A percentile compares a stretch with the other conserved stretches of the same genome.
These are phyloP conservation scores for Tolypocladium amazonense DNA, from an alignment of 2,329 filamentous ascomycete genomes.

Conservation along the genomic window DNA sequence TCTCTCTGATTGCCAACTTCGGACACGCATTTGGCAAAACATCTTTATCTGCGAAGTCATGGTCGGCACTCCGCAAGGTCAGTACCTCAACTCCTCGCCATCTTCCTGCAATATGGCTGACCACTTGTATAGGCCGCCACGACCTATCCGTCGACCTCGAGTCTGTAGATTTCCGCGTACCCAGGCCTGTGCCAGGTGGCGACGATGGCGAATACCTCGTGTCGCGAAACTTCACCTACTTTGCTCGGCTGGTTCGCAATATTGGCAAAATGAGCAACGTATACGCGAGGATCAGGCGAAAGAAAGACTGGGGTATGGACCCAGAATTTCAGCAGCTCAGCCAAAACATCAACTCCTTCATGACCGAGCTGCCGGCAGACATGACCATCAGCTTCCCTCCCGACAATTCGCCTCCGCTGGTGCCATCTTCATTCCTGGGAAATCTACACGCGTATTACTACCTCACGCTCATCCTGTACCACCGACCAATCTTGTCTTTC, in stretches of 20 bases:
- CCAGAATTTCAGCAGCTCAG: conserved; percentile 74
- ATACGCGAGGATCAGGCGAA: conserved; percentile 64
- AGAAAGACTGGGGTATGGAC: conserved; percentile 78
- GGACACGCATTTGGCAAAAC: conserved; percentile 82
- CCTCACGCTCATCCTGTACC: conserved; percentile 73
- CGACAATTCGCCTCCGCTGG: conserved; percentile 72
- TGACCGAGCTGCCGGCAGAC: conserved; percentile 66
- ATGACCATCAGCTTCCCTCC: conserved; percentile 66
- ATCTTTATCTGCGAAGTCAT: conserved; percentile 81
- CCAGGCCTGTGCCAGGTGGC: conserved; percentile 50
- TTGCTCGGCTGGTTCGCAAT: conserved; percentile 66
- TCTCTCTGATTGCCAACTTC: conserved; percentile 67
- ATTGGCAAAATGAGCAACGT: conserved; percentile 67
- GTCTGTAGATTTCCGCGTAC: conserved; percentile 64
- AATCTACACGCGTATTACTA: conserved; percentile 88
- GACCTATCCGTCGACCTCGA: conserved; percentile 68
- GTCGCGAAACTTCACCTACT: conserved; percentile 77
- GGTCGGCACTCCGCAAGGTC: conserved; percentile 88
- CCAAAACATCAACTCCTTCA: conserved; percentile 65
- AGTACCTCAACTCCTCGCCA: neutral
- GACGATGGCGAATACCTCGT: conserved; percentile 67
- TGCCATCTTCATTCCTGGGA: conserved; percentile 77
- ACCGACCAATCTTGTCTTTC: conserved; percentile 74
- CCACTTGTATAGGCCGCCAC: conserved; percentile 49
- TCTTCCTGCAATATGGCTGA: conserved; percentile 2